Percentiles rank a stretch among this genome's conserved stretches.
Evolutionary conservation across 129 eudicot genomes (phyloP).

Genomic region (Arctium minus): DNA sequence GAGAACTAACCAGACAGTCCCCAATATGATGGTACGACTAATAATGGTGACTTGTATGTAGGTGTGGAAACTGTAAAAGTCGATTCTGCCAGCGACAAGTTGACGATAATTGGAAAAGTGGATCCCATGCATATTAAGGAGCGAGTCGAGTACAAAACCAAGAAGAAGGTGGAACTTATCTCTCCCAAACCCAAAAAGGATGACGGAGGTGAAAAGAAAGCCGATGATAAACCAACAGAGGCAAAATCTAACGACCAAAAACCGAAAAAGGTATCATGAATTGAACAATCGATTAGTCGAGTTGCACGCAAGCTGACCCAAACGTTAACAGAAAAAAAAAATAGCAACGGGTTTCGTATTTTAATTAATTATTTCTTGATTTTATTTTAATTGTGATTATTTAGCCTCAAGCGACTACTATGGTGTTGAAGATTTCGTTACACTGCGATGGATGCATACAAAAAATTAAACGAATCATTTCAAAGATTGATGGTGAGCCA

Average conservation of each 20-base stretch:
- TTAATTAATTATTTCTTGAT: neutral
- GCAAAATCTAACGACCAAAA: conserved; percentile 41
- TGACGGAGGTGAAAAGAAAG: conserved; percentile 37
- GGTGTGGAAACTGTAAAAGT: conserved; percentile 81
- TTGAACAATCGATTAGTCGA: neutral
- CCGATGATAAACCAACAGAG: conserved; percentile 49
- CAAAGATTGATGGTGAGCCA: conserved; percentile 66
- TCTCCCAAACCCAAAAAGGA: conserved; percentile 79
- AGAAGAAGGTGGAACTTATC: conserved; percentile 80
- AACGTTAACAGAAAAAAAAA: neutral
- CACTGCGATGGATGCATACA: conserved; percentile 93
- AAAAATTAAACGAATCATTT: conserved; percentile 62
- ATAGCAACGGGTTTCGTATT: neutral
- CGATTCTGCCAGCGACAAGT: conserved; percentile 43
- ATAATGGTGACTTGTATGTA: neutral
- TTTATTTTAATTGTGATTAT: conserved; percentile 17
- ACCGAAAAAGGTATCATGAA: conserved; percentile 62
- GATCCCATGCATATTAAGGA: conserved; percentile 60
- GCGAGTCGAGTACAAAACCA: conserved; percentile 63
- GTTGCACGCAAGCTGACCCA: neutral
- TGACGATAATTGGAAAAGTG: conserved; percentile 68
- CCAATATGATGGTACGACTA: neutral
- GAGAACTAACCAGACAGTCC: too few species aligned
- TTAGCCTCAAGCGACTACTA: conserved; percentile 58
- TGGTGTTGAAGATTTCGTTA: conserved; percentile 66